Conservation (phyloP, 345 rosid species). For the Rhodamnia argentea region DNA sequence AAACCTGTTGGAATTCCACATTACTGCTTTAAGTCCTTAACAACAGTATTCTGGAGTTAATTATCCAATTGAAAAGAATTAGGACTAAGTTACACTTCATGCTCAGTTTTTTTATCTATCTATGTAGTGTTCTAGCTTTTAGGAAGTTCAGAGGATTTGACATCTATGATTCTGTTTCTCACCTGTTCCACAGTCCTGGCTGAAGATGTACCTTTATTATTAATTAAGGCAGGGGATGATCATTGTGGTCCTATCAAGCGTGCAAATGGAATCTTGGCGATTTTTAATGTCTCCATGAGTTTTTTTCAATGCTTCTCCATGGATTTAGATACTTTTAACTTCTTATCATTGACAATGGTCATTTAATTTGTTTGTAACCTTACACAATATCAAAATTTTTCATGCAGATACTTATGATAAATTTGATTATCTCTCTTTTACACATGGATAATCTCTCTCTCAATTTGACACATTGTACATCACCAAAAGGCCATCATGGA, state of each 20-base stretch:
- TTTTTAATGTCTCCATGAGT: background rate
- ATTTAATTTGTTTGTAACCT: conserved; percentile 7
- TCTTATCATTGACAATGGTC: conserved; percentile 1
- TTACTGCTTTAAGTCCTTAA: background rate
- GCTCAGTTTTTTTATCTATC: background rate
- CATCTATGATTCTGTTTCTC: background rate
- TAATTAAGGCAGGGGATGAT: background rate
- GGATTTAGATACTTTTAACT: background rate
- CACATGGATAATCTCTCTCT: conserved; percentile 76
- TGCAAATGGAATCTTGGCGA: background rate
- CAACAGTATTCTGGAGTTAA: background rate
- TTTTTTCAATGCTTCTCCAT: background rate
- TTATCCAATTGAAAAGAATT: background rate
- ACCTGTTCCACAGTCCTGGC: background rate
- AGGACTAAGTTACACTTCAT: background rate
- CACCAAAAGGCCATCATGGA: conserved; percentile 39
- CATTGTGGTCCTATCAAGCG: background rate
- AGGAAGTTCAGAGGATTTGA: background rate
- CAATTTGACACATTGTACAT: conserved; percentile 45
- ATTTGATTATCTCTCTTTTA: conserved; percentile 71
- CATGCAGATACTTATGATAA: conserved; percentile 91
- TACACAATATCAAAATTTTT: background rate
- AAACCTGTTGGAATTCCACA: background rate
- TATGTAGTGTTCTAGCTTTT: background rate
- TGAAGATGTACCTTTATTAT: background rate